Base-by-base conservation (phyloP, 345 rosid species). In the Odontarrhena argentea region DNA sequence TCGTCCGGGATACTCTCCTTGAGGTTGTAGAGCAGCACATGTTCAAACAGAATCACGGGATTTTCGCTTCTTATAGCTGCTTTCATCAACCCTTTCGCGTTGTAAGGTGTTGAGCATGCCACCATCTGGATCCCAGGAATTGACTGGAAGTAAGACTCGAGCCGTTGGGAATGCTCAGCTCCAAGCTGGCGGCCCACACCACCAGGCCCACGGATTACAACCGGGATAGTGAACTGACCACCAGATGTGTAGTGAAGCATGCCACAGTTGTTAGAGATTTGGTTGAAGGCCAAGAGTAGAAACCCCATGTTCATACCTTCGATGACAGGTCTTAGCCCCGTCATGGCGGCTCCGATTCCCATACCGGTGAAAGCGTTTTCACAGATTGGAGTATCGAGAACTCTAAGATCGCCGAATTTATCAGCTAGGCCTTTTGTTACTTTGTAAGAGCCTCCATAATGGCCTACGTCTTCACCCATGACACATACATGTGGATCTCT, bases 301-400 rank as follows among this genome's bases (percentile, higher is more conserved):
- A 92, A 92, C 18, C 98, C 96, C 95, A 89, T 88, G 85, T 92
- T 89, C 94, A 92, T 87, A 28, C 96, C 94, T 79, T 89, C 98
- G 1, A 85, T 68, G 53, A 92, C 69, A 0, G 96, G 98, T 75
- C 98, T 79, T 61, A 87, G 64, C 53, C 98, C 96, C 43, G 87
- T 87, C 98, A 85, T 89, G 65, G 98, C 88, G 14, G 98, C 98
- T 64, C 94, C 94, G 25, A 88, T 85, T 37, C 96, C 96, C 94
- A 92, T 92, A 52, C 98, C 96, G 0, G 92, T 88, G 87, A 92
- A 92, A 40, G 96, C 82, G 70, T 92, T 88, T 82, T 88, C 96
- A 56, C 92, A 92, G 66, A 92, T 92, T 14, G 94, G 96, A 60
- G 94, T 88, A 74, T 87, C 94, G 0, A 92, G 92, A 70, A 92